phyloP scores from a whole-genome alignment of 306 rosid genomes.

The Prosopis cineraria region DNA sequence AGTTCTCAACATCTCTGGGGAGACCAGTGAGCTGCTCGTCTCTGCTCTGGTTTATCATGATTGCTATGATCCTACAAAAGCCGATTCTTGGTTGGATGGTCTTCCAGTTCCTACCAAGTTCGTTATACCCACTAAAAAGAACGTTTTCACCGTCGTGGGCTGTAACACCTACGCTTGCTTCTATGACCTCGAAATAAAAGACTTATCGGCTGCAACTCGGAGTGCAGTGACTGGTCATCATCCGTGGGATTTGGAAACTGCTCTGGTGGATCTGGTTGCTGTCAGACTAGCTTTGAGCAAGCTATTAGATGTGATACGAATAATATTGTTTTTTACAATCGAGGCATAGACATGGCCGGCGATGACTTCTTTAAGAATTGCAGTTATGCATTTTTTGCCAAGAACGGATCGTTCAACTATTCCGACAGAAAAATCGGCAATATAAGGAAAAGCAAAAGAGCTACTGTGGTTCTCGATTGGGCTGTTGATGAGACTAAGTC shows the following conservation, averaged over 20 bases:
- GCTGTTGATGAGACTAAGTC: not conserved
- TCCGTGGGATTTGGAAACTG: too few species aligned
- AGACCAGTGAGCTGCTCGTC: not conserved
- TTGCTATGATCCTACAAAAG: not conserved
- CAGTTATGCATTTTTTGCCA: not conserved
- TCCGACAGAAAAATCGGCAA: not conserved
- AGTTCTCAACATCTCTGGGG: not conserved
- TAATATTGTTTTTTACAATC: too few species aligned
- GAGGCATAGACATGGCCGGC: too few species aligned
- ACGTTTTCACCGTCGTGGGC: not conserved
- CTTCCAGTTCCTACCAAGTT: not conserved
- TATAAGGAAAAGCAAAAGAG: not conserved
- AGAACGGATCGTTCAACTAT: not conserved
- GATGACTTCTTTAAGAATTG: not conserved
- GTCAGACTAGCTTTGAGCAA: not conserved
- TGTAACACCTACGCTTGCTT: not conserved
- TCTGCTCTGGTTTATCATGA: too few species aligned
- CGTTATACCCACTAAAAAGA: not conserved
- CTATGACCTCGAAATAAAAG: not conserved
- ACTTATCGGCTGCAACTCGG: not conserved
- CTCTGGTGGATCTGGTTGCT: not conserved
- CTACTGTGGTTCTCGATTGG: not conserved
- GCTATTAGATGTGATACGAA: not conserved
- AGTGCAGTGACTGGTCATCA: not conserved
- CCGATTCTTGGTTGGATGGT: accelerated